These are phyloP conservation scores for Dipteronia dyeriana DNA, from an alignment of 345 rosid species.

Conservation along the genomic window DNA sequence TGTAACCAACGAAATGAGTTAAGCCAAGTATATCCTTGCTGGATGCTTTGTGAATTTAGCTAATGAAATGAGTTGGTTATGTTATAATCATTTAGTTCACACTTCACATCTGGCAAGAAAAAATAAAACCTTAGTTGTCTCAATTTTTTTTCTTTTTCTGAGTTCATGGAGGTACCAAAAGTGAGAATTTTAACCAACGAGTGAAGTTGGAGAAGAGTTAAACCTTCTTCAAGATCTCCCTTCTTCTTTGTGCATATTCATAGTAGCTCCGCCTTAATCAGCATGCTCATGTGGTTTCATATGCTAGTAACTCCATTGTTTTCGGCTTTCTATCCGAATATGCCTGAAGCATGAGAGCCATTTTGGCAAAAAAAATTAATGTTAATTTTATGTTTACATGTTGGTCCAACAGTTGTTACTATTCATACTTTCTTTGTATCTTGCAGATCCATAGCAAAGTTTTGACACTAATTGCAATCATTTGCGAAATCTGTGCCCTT, in stretches of 20 bases:
- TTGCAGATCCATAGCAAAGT: slow-evolving; percentile 85
- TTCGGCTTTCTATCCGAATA: not conserved
- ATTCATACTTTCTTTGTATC: slow-evolving; percentile 14
- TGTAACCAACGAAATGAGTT: not conserved
- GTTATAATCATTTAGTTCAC: not conserved
- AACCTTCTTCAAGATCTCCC: not conserved
- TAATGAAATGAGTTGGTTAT: not conserved
- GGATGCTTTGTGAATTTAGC: not conserved
- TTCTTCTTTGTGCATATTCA: slow-evolving; percentile 3
- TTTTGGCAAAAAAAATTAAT: no score
- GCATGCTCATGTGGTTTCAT: not conserved
- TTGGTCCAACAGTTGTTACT: not conserved
- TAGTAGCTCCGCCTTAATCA: not conserved
- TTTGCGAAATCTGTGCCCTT: slow-evolving; percentile 87
- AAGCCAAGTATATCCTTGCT: not conserved
- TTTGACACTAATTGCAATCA: slow-evolving; percentile 67
- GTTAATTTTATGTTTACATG: slow-evolving; percentile 1
- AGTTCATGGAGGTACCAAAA: not conserved
- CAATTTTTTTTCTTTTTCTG: not conserved
- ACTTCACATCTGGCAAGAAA: not conserved
- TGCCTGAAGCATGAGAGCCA: not conserved
- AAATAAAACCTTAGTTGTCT: not conserved
- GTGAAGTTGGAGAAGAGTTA: not conserved
- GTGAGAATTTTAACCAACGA: not conserved
- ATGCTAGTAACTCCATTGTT: not conserved